Evolutionary conservation across 1,284 basidiomycete genomes (phyloP), one percentile per base, ranked within the genome.

Genomic region (Tranzscheliella williamsii): DNA sequence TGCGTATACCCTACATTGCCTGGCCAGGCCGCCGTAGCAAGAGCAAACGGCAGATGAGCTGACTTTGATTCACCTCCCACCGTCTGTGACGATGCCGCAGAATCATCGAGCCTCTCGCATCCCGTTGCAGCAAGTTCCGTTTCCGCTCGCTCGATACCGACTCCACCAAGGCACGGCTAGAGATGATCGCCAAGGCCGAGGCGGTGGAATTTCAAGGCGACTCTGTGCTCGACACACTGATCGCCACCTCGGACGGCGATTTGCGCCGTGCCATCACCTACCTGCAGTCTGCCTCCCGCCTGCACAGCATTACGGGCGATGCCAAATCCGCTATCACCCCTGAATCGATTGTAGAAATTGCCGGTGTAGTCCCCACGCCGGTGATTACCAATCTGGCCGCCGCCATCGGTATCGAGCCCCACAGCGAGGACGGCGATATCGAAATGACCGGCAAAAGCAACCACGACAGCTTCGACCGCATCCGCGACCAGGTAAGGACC

Each of bases 121-220:
- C 94, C n/a, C 86, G 95, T 43, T 99, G 95, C 80, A 95, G 91
- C 52, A 99, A 99, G 81, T 98, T 99, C 81, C 87, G 95, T 34
- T 99, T 98, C 82, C 91, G 90, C 20, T 90, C 93, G 2, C 84
- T 99, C 22, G 92, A 93, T 73, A 81, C 85, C 7, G 78, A 81
- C 5, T 91, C 90, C 15, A 88, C 91, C 4, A 84, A 86, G 42
- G 79, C 82, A 8, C 85, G 95, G 40, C 84, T 99, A 11, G 81
- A 85, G 42, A 84, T 89, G 70, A 95, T 99, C 49, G 91, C 92
- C 1, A 44, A 73, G 2, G 77, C 78, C 17, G 85, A 86, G 68
- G 76, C 78, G 11, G 81, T 86, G 18, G 44, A 79, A n/a, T 70
- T 75, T 21, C 43, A 63, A 22, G 63, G 54, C 30, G 36, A 66